A percentile compares a stretch with the other conserved stretches of the same genome.
phyloP scores from a whole-genome alignment of 495 filamentous ascomycete species.

The Aspergillus egyptiacus region DNA sequence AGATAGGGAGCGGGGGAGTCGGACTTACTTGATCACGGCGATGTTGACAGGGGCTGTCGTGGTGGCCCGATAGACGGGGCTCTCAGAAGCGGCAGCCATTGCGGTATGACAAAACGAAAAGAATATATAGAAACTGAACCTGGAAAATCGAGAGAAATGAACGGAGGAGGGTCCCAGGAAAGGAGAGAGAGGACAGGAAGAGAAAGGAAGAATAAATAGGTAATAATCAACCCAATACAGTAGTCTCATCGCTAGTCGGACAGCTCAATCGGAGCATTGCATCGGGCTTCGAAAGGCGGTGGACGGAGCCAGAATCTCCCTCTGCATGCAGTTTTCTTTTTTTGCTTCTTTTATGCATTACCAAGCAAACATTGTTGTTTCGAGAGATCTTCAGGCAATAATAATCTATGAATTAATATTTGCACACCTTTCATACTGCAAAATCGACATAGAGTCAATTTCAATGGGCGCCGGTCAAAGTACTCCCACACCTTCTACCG shows the following conservation, averaged over 20 bases:
- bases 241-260: not conserved
- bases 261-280: no score
- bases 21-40: slow-evolving; percentile 86
- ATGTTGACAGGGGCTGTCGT: slow-evolving; percentile 98
- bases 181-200: not conserved
- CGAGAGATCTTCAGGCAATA: no score
- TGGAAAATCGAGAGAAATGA: not conserved
- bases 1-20: slow-evolving; percentile 15
- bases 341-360: slow-evolving; percentile 12
- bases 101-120: slow-evolving; percentile 6
- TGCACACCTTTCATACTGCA: no score
- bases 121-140: not conserved
- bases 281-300: slow-evolving; percentile 15
- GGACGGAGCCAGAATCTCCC: slow-evolving; percentile 4
- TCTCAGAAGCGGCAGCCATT: slow-evolving; percentile 42
- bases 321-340: no score
- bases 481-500: slow-evolving; percentile 28
- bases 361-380: not conserved
- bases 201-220: not conserved
- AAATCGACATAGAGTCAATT: not conserved
- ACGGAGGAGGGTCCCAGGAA: slow-evolving; percentile 1
- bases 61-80: slow-evolving; percentile 73
- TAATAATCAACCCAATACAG: not conserved
- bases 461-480: slow-evolving; percentile 39
- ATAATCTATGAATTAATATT: no score